Evolutionary conservation across 106 monocot genomes (phyloP).

Genomic region (Platanthera zijinensis): DNA sequence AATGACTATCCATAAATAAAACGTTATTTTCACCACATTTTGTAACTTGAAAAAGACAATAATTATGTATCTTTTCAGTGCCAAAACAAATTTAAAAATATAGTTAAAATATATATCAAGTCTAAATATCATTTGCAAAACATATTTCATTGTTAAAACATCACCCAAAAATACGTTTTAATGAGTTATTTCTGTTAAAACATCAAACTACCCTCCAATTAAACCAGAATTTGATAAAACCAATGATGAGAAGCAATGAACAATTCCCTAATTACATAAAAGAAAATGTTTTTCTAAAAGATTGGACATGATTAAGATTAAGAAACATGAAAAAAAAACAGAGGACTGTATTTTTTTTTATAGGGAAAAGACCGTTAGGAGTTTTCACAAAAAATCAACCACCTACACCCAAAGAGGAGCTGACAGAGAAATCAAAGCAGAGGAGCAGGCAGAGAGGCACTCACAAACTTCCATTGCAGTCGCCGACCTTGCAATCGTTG

Average conservation of each 20-base stretch:
- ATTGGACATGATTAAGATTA: not conserved
- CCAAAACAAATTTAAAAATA: no score
- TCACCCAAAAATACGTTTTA: not conserved
- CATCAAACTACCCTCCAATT: not conserved
- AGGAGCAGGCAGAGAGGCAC: constrained; percentile 6
- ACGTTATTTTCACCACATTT: no score
- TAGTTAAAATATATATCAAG: no score
- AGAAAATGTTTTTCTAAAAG: not conserved
- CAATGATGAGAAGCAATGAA: not conserved
- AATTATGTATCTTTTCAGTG: no score
- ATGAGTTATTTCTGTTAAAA: not conserved
- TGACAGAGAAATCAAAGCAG: constrained; percentile 33
- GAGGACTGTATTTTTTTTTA: not conserved
- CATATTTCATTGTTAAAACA: no score
- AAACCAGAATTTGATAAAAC: not conserved
- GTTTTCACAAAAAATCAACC: constrained; percentile 7
- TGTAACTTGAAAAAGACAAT: no score
- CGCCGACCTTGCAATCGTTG: constrained; percentile 90
- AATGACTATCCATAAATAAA: no score
- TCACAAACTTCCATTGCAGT: constrained; percentile 89
- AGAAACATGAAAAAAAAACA: not conserved
- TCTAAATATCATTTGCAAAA: no score
- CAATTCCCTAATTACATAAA: not conserved
- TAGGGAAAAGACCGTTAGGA: not conserved
- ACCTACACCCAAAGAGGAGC: constrained; percentile 54